Base-by-base conservation (phyloP, 2,329 filamentous ascomycete genomes). In the Botrytis fabae region DNA sequence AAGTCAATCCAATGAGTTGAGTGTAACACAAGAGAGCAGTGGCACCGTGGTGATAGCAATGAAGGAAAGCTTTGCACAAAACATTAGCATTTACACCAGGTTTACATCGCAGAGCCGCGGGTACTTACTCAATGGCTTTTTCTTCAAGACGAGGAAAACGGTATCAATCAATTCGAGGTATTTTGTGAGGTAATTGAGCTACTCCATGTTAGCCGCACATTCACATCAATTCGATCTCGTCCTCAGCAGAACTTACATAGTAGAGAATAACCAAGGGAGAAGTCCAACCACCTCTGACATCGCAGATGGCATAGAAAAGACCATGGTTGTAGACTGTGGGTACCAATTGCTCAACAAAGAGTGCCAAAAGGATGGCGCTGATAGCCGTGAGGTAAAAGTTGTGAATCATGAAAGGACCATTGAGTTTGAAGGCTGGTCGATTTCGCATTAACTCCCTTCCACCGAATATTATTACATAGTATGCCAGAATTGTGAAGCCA, bases 131-230 rank as follows among this genome's bases (percentile, higher is more conserved):
- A 98, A 85, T 71, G 95, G 95, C 92, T 98, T 98, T 92, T 98
- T 98, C 92, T 98, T 98, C 83, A 98, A 90, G 86, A 98, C 96
- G 73, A 98, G 87, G 88, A 98, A 98, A 82, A 95, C 91, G 74
- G 95, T 98, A 84, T 98, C 95, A 79, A 98, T 86, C 77, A 98
- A 88, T 85, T 98, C 95, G 78, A 98, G 89, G 84, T 97, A 98
- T 85, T 98, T 98, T 85, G 95, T 98, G 72, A 98, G 89, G 86
- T 98, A 98, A 87, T 97, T 98, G 82, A 98, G 88, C 95, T 98
- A 81, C 28, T 61, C 42, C 59, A 32, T 70, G 79, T 87, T 79
- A 88, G 85, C 79, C 77, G 57, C 44, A 44, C 10, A 63, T 59
- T 18, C 2, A 35, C 40, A 62, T 66, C 22, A 32, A 54, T 54